Base-by-base conservation (phyloP, 2,329 filamentous ascomycete species). In the Colletotrichum kahawae region DNA sequence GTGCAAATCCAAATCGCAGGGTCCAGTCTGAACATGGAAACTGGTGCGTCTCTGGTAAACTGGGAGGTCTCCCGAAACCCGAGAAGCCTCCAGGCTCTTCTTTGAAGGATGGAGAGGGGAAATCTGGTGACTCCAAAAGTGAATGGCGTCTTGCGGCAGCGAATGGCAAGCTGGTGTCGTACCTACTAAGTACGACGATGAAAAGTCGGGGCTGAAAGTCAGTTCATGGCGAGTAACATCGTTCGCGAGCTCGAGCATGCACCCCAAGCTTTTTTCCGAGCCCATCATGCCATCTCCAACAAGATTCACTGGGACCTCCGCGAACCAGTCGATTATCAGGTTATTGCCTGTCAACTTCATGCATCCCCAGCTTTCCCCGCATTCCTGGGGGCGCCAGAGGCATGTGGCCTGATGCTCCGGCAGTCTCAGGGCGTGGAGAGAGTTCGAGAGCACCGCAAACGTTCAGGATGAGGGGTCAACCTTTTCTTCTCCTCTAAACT, bases 401-500 rank as follows among this genome's bases (percentile, higher is more conserved):
- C 12, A 24, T 43, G 34, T 75, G 69, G 63, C 27, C 69, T 67
- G 72, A 72, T 59, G 72, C 72, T 67, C 48, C 63, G 56, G 69
- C 69, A 67, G 63, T 75, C 72, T 75, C 72, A 75, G 34, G 21
- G 34, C 67, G 68, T 54, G 56, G 56, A 72, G 63, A 75, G 34
- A 54, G 72, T 72, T 75, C 63, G 48, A 48, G 9, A 27, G 67
- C 67, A 38, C 66, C 38, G 34, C 33, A 36, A 48, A 36, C 38
- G 66, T 54, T 64, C 31, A 31, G 51, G 18, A 70, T 36, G 66
- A 70, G 43, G 24, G 71, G 71, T 66, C 36, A 24, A 16, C 34
- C 18, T 9, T 31, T 48, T 21, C 21, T 31, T 51, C 18, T 43
- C 5, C 31, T 21, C 10, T 12, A 12, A 21, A 18, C 59, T 43